These are phyloP conservation scores for Echites panduratus DNA, from an alignment of 257 asterid species.

Conservation along the genomic window DNA sequence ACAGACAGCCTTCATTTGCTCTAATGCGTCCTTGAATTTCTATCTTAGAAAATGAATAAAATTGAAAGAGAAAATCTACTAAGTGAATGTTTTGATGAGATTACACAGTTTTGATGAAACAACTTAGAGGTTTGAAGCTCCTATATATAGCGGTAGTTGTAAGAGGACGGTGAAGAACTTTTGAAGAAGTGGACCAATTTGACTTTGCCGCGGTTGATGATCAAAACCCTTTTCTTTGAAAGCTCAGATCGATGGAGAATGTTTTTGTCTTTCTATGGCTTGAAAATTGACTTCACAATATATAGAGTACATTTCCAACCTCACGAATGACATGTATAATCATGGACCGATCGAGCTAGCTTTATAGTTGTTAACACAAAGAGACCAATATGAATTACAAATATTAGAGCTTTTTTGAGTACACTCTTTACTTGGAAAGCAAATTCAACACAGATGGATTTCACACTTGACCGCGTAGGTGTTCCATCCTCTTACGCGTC, in stretches of 20 bases:
- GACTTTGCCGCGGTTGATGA: slow-evolving; percentile 16
- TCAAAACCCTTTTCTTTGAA: background rate
- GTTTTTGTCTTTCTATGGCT: slow-evolving; percentile 14
- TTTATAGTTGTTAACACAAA: background rate
- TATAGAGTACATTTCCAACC: background rate
- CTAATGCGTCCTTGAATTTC: background rate
- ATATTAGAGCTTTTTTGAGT: too few relatives aligned
- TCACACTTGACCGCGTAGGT: slow-evolving; percentile 8
- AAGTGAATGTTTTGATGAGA: background rate
- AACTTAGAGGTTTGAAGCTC: background rate
- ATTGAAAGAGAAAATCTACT: too few relatives aligned
- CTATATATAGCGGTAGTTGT: slow-evolving; percentile 22
- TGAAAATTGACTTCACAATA: slow-evolving; percentile 19
- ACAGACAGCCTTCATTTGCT: slow-evolving; percentile 13
- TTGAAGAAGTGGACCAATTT: slow-evolving; percentile 25
- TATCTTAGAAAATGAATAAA: too few relatives aligned
- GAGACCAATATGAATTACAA: background rate
- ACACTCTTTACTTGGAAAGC: background rate
- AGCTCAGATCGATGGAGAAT: slow-evolving; percentile 3
- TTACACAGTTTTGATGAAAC: background rate
- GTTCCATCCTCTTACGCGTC: background rate
- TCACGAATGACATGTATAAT: too few relatives aligned
- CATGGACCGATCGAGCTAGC: too few relatives aligned
- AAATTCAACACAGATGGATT: slow-evolving; percentile 2
- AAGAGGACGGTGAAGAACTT: slow-evolving; percentile 33